Evolutionary conservation across 352 stramenopile genomes (phyloP).

Genomic region (Hyaloperonospora arabidopsidis): DNA sequence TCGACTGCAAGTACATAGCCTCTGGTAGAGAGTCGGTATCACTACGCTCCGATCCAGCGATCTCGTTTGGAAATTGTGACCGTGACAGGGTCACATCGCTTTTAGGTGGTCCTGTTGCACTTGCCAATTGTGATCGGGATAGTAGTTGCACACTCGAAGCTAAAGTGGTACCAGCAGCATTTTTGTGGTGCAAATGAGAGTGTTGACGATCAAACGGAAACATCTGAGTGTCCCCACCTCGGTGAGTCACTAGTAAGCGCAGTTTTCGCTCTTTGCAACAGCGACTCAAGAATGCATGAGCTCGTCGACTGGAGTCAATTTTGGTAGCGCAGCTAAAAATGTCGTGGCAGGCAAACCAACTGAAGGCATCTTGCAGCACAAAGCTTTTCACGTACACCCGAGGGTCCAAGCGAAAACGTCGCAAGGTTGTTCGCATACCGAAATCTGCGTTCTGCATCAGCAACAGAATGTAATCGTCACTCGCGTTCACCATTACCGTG

Average conservation of each 20-base stretch:
- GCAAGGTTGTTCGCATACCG: slow-evolving; percentile 37
- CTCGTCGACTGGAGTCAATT: slow-evolving; percentile 22
- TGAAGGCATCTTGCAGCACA: slow-evolving; percentile 57
- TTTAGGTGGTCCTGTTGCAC: slow-evolving; percentile 4
- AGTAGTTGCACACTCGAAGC: slow-evolving; percentile 4
- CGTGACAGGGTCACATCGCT: slow-evolving; percentile 10
- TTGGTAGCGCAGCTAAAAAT: slow-evolving; percentile 34
- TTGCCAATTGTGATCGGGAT: slow-evolving; percentile 9
- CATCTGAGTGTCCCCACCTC: slow-evolving; percentile 42
- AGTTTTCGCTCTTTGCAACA: slow-evolving; percentile 73
- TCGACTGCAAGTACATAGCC: slow-evolving; percentile 39
- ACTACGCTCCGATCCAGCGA: slow-evolving; percentile 9
- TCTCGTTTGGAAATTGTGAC: slow-evolving; percentile 11
- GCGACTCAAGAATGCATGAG: slow-evolving; percentile 51
- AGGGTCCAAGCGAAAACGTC: slow-evolving; percentile 64
- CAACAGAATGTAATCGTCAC: slow-evolving; percentile 70
- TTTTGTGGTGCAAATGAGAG: slow-evolving; percentile 2
- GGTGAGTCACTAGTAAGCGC: slow-evolving; percentile 53
- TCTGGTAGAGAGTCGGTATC: slow-evolving; percentile 14
- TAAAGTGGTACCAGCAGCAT: slow-evolving; percentile 5
- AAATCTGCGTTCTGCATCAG: slow-evolving; percentile 54
- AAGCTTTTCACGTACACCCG: slow-evolving; percentile 71
- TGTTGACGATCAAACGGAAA: slow-evolving; percentile 31
- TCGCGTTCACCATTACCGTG: slow-evolving; percentile 32
- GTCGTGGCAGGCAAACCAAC: slow-evolving; percentile 43